These are phyloP conservation scores for Taphrina wiesneri DNA, from an alignment of 1,139 yeast genomes.

Conservation along the genomic window DNA sequence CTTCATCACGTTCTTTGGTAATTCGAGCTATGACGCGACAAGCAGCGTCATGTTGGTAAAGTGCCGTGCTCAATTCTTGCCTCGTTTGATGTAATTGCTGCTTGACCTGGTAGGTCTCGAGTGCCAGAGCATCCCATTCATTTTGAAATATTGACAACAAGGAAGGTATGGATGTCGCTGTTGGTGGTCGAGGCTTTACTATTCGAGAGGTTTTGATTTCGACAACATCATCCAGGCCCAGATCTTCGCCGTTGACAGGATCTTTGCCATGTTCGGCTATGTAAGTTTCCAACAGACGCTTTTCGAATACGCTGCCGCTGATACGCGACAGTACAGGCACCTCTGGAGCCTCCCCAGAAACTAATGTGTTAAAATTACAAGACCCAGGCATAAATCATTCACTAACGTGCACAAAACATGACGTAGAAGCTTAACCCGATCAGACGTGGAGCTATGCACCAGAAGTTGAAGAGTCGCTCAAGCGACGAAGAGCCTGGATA, in stretches of 20 bases:
- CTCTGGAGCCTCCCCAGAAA: constrained; percentile 31
- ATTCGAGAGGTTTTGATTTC: constrained; percentile 48
- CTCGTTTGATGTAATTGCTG: constrained; percentile 68
- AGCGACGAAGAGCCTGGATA: neutral
- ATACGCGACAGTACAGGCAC: constrained; percentile 26
- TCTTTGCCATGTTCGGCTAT: constrained; percentile 67
- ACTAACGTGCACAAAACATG: constrained; percentile 21
- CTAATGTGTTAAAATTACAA: neutral
- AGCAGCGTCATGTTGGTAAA: constrained; percentile 89
- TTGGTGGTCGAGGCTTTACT: constrained; percentile 55
- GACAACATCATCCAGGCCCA: constrained; percentile 62
- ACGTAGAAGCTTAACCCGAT: neutral
- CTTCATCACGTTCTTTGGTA: constrained; percentile 72
- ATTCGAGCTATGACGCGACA: constrained; percentile 78
- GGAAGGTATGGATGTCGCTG: constrained; percentile 72
- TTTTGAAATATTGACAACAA: constrained; percentile 72
- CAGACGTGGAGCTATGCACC: too few species aligned
- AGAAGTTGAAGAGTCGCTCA: neutral
- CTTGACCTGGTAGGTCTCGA: constrained; percentile 75
- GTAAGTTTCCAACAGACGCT: constrained; percentile 60
- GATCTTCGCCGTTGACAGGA: constrained; percentile 69
- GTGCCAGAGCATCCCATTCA: constrained; percentile 86
- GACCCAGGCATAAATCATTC: neutral
- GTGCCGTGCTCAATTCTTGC: constrained; percentile 64
- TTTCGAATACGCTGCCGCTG: constrained; percentile 62